These are phyloP conservation scores for Gossypium stocksii DNA, from an alignment of 345 rosid species.

Conservation along the genomic window DNA sequence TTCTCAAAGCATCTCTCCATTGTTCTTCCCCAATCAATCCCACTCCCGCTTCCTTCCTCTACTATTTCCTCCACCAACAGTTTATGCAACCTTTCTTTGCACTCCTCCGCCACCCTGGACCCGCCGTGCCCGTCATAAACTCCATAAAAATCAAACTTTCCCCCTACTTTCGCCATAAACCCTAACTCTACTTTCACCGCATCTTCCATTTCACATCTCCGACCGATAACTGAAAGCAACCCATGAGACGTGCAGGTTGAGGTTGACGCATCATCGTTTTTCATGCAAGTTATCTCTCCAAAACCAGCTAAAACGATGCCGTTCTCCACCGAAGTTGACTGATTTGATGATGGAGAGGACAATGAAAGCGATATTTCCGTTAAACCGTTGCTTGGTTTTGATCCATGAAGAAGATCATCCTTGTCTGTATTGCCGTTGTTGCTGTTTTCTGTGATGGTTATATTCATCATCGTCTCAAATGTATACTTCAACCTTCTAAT, in stretches of 20 bases:
- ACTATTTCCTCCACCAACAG: slow-evolving; percentile 37
- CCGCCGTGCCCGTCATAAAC: slow-evolving; percentile 80
- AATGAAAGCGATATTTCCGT: slow-evolving; percentile 29
- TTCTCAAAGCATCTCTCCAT: slow-evolving; percentile 46
- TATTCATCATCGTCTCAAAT: slow-evolving; percentile 19
- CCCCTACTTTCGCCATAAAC: slow-evolving; percentile 24
- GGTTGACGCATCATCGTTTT: neutral
- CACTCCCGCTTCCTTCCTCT: slow-evolving; percentile 10
- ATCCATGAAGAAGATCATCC: neutral
- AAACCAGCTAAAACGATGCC: slow-evolving; percentile 23
- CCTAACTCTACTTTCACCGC: slow-evolving; percentile 49
- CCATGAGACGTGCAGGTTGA: slow-evolving; percentile 30
- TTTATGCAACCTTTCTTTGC: slow-evolving; percentile 48
- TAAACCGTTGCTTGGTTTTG: slow-evolving; percentile 6
- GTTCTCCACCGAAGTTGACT: slow-evolving; percentile 11
- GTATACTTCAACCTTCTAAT: slow-evolving; percentile 30
- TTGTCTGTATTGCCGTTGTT: neutral
- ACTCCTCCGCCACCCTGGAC: slow-evolving; percentile 54
- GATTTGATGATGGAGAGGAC: slow-evolving; percentile 18
- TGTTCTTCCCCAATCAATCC: slow-evolving; percentile 45
- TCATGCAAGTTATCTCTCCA: neutral
- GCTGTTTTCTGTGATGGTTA: slow-evolving; percentile 6
- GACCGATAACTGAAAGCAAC: slow-evolving; percentile 52
- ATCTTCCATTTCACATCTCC: slow-evolving; percentile 70
- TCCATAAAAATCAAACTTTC: slow-evolving; percentile 47